Conservation (phyloP, 1,139 yeast species). For the Geotrichum cucujoidarum region DNA sequence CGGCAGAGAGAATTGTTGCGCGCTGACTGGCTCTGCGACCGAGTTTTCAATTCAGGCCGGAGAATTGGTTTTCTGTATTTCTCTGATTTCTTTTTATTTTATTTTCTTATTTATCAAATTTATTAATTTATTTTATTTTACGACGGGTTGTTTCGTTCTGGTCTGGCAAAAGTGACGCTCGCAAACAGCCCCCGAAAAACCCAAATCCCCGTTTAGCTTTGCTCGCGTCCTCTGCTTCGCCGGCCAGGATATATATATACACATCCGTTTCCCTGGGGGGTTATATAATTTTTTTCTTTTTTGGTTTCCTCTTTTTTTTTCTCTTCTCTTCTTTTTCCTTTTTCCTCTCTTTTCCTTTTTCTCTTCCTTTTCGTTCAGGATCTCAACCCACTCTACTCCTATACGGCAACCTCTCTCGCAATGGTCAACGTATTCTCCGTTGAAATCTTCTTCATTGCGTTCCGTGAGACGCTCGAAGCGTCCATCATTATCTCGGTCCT, state of each 20-base stretch:
- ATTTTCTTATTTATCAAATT: too few relatives aligned
- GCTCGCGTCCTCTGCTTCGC: not conserved
- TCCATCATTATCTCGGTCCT: conserved; percentile 83
- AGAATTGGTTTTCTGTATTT: too few relatives aligned
- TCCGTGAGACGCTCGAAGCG: conserved; percentile 89
- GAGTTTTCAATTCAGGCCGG: too few relatives aligned
- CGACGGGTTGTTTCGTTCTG: too few relatives aligned
- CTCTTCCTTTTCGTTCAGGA: not conserved
- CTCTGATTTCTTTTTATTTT: too few relatives aligned
- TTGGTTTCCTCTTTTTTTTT: not conserved
- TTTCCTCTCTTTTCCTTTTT: conserved; percentile 2
- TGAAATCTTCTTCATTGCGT: conserved; percentile 70
- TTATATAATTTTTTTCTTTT: not conserved
- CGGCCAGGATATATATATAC: too few relatives aligned
- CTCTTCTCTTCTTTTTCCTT: not conserved
- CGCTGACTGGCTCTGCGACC: too few relatives aligned
- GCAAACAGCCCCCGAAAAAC: too few relatives aligned
- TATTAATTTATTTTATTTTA: too few relatives aligned
- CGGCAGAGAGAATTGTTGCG: too few relatives aligned
- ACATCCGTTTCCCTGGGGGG: not conserved
- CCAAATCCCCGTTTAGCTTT: too few relatives aligned
- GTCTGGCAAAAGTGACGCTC: too few relatives aligned
- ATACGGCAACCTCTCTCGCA: conserved; percentile 4
- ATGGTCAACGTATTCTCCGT: conserved; percentile 41
- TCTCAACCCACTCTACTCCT: not conserved